Evolutionary conservation across 768 basidiomycete genomes (phyloP).

Genomic region (Pleurotus djamor): DNA sequence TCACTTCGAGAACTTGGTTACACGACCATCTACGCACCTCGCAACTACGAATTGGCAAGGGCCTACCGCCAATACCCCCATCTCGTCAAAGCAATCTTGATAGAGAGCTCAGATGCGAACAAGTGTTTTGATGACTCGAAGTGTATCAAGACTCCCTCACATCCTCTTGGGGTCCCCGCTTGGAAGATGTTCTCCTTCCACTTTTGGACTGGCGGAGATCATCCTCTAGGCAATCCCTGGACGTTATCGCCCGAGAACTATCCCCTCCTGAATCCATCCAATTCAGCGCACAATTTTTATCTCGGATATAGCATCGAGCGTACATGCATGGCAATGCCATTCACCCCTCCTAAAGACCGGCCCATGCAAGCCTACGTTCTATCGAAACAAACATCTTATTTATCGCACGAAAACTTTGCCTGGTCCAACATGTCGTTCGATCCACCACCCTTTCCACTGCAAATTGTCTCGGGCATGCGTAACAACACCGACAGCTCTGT

Average conservation of each 20-base stretch:
- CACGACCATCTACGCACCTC: constrained; percentile 6
- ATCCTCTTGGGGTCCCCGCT: constrained; percentile 29
- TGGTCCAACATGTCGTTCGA: constrained; percentile 10
- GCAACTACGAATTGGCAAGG: background rate
- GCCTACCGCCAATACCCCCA: constrained; percentile 18
- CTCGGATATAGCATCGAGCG: constrained; percentile 29
- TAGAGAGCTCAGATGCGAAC: background rate
- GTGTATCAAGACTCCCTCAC: constrained; percentile 21
- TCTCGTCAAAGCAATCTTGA: constrained; percentile 24
- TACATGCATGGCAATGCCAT: constrained; percentile 17
- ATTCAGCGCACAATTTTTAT: constrained; percentile 4
- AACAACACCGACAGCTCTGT: constrained; percentile 17
- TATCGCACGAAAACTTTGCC: constrained; percentile 6
- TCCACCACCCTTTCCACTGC: constrained; percentile 9
- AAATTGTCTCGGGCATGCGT: constrained; percentile 17
- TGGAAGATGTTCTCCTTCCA: constrained; percentile 33
- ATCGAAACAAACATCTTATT: constrained; percentile 25
- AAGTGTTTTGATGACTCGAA: constrained; percentile 1
- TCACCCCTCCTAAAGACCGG: constrained; percentile 23
- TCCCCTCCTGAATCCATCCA: background rate
- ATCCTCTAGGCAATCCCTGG: constrained; percentile 24
- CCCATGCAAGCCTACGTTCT: constrained; percentile 23
- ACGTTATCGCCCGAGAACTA: constrained; percentile 12
- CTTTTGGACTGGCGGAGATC: constrained; percentile 17
- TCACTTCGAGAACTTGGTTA: constrained; percentile 21